These are phyloP conservation scores for Solanum chaucha DNA, from an alignment of 257 asterid genomes.

Conservation along the genomic window DNA sequence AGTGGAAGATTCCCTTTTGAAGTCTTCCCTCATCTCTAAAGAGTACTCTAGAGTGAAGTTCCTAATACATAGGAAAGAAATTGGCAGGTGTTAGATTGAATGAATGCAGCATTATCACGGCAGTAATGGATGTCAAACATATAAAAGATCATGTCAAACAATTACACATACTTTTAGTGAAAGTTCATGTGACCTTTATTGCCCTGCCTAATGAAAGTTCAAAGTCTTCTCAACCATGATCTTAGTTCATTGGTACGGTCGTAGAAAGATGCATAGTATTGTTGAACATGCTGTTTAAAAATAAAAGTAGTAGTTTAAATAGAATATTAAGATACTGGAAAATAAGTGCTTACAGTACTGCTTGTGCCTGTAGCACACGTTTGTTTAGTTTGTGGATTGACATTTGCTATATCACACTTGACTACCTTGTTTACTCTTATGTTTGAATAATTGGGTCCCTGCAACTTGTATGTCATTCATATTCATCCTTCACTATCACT, in stretches of 20 bases:
- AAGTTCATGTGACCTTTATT: neutral
- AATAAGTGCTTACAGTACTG: neutral
- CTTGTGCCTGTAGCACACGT: neutral
- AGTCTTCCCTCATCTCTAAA: neutral
- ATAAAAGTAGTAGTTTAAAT: neutral
- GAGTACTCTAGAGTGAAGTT: neutral
- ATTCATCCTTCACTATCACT: neutral
- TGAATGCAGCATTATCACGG: neutral
- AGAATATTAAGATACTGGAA: neutral
- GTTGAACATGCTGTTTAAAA: neutral
- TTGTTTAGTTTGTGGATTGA: neutral
- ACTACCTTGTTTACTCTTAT: neutral
- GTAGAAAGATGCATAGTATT: neutral
- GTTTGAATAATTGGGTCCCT: neutral
- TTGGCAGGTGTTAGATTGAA: neutral
- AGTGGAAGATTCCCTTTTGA: neutral
- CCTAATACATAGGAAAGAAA: neutral
- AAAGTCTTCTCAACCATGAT: neutral
- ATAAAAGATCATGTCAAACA: neutral
- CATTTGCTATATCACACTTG: neutral
- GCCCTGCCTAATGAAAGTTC: neutral
- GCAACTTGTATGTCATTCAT: neutral
- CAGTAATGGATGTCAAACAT: neutral
- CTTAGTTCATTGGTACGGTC: neutral
- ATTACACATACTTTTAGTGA: neutral